Conservation (phyloP, 2,329 filamentous ascomycete genomes). For the Parastagonospora avenae region DNA sequence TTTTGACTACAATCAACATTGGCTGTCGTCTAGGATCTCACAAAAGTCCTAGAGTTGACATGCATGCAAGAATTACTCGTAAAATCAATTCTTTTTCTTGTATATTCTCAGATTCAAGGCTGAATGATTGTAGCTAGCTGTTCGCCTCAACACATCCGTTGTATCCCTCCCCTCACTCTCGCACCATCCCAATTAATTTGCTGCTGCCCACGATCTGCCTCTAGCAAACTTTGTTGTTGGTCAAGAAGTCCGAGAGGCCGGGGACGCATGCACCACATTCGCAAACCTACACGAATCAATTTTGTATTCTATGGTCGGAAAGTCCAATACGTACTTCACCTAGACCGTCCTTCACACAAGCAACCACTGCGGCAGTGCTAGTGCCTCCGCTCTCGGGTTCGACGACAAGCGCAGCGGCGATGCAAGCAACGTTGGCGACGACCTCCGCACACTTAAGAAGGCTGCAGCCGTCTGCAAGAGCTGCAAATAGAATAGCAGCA, state of each 20-base stretch:
- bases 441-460: constrained; percentile 12
- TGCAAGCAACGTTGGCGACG: constrained; percentile 7
- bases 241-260: constrained; percentile 10
- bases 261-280: constrained; percentile 8
- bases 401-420: constrained; percentile 2
- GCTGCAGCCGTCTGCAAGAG: constrained; percentile 7
- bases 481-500: constrained; percentile 8
- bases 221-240: constrained; percentile 8
- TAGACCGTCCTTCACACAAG: neutral
- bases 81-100: neutral
- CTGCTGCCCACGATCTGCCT: too few species aligned
- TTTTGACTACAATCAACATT: too few species aligned
- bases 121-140: neutral
- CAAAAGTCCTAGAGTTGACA: too few species aligned
- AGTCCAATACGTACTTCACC: neutral
- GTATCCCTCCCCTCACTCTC: neutral
- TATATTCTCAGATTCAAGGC: neutral
- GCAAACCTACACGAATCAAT: constrained; percentile 6
- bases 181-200: too few species aligned
- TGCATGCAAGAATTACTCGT: too few species aligned
- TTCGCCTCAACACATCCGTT: neutral
- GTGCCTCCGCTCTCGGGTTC: constrained; percentile 6
- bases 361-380: constrained; percentile 1
- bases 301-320: neutral
- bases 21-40: too few species aligned